These are phyloP conservation scores for Mortierella polycephala DNA, from an alignment of 371 early-diverging fungal genomes.

Conservation along the genomic window DNA sequence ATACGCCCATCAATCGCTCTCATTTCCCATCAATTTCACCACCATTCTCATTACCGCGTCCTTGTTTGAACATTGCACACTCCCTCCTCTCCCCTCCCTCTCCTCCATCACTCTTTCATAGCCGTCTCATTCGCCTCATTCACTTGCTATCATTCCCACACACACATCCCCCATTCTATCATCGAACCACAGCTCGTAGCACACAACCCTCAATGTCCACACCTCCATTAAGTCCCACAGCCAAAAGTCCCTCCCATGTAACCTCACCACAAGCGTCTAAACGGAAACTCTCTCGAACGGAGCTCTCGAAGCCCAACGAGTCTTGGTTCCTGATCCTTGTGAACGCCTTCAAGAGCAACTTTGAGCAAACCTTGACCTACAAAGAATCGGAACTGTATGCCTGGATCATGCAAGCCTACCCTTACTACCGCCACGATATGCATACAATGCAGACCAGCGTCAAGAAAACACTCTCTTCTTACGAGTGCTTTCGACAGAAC, in stretches of 20 bases:
- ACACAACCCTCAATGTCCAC: conserved; percentile 31
- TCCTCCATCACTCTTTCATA: neutral
- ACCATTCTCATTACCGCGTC: neutral
- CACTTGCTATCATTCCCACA: neutral
- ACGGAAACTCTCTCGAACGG: conserved; percentile 30
- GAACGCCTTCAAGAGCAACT: conserved; percentile 57
- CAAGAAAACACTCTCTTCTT: conserved; percentile 46
- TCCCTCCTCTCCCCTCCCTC: conserved; percentile 5
- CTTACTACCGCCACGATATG: conserved; percentile 54
- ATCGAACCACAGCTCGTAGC: neutral
- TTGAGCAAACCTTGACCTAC: conserved; percentile 55
- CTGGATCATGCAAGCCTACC: conserved; percentile 56
- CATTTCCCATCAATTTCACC: conserved; percentile 2
- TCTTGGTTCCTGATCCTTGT: conserved; percentile 56
- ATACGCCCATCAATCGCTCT: neutral
- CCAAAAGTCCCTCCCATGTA: conserved; percentile 27
- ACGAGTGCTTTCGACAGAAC: conserved; percentile 55
- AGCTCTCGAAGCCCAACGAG: conserved; percentile 54
- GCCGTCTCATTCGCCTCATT: conserved; percentile 4
- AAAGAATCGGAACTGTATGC: conserved; percentile 52
- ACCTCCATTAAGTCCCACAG: conserved; percentile 40
- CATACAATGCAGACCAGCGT: conserved; percentile 56
- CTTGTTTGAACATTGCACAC: neutral
- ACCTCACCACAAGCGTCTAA: conserved; percentile 25
- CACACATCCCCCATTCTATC: conserved; percentile 11